phyloP scores from a whole-genome alignment of 345 rosid genomes.

The Pseudoturritis turrita region DNA sequence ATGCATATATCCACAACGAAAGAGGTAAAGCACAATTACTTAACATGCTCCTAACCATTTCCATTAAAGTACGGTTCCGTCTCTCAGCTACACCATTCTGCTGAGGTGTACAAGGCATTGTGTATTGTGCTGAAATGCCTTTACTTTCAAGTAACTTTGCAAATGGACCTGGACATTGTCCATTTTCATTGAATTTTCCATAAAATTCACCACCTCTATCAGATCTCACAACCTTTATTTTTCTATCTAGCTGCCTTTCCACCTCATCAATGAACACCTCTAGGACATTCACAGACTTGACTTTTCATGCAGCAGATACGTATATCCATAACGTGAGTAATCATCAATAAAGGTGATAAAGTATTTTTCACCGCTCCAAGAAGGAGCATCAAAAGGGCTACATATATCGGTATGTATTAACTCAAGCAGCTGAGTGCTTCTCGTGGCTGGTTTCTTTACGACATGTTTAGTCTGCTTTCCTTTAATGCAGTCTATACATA shows the following conservation, averaged over 20 bases:
- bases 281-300: neutral
- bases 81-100: neutral
- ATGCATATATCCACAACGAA: too few species aligned
- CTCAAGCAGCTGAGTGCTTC: neutral
- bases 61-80: neutral
- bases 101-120: neutral
- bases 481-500: too few species aligned
- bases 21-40: too few species aligned
- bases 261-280: neutral
- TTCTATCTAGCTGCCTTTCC: neutral
- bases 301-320: neutral
- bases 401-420: neutral
- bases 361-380: neutral
- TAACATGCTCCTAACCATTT: too few species aligned
- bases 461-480: too few species aligned
- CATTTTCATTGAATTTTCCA: neutral
- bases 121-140: neutral
- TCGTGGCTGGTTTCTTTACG: neutral
- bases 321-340: neutral
- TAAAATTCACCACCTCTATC: neutral
- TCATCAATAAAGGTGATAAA: slow-evolving; percentile 4
- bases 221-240: neutral
- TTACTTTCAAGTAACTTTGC: neutral
- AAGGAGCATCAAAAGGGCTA: neutral
- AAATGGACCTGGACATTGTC: neutral